A percentile compares a stretch with the other conserved stretches of the same genome.
Conservation (phyloP, 768 basidiomycete genomes). For the Lactarius quietus region DNA sequence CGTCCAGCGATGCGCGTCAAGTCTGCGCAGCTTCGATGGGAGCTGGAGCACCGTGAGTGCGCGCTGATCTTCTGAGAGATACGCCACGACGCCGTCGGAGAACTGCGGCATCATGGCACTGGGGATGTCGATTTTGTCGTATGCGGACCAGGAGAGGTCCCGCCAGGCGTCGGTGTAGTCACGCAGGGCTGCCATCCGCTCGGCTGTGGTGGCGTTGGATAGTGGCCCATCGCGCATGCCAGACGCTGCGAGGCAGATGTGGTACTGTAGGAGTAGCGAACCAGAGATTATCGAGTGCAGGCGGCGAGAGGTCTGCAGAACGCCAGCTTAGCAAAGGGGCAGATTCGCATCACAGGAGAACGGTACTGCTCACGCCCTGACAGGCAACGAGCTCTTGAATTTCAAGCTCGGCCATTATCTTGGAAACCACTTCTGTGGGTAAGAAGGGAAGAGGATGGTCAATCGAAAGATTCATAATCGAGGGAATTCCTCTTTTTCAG, state of each 20-base stretch:
- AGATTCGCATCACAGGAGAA: not conserved
- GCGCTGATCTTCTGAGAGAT: not conserved
- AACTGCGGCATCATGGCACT: conserved; percentile 2
- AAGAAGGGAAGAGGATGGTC: not conserved
- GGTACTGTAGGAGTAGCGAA: not conserved
- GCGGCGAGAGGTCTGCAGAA: not conserved
- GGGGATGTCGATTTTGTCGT: conserved; percentile 11
- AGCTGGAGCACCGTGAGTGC: not conserved
- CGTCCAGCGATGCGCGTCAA: not conserved
- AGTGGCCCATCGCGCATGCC: conserved; percentile 1
- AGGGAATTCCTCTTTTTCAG: not conserved
- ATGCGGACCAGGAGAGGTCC: not conserved
- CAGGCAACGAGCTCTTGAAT: not conserved
- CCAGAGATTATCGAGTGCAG: not conserved
- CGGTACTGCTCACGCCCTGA: not conserved
- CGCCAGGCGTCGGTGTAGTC: not conserved
- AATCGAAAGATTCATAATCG: not conserved
- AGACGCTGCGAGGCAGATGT: conserved; percentile 9
- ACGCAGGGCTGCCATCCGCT: not conserved
- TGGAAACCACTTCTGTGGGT: not conserved
- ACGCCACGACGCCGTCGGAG: not conserved
- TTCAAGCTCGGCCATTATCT: not conserved
- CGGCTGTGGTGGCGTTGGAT: not conserved
- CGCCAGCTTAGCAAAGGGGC: not conserved
- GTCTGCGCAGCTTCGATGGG: not conserved